phyloP scores from a whole-genome alignment of 257 asterid genomes.

The Nicotiana noctiflora region DNA sequence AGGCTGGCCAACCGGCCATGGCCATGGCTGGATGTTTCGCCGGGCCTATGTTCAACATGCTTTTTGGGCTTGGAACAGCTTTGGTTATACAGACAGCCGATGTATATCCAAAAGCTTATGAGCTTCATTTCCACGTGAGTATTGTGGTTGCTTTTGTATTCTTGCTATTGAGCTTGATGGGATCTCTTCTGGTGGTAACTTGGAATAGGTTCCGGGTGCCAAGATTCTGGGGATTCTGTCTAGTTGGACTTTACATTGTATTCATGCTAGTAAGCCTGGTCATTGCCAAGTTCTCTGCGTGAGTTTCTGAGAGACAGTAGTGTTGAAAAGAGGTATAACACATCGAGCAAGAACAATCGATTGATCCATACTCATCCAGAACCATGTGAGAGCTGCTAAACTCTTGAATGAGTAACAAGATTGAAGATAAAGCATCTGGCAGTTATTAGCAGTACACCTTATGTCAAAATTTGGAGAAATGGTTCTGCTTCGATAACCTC shows the following conservation, averaged over 20 bases:
- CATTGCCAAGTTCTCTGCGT: slow-evolving; percentile 55
- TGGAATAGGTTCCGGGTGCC: slow-evolving; percentile 92
- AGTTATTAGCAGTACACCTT: background rate
- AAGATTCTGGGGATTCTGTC: slow-evolving; percentile 96
- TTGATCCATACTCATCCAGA: background rate
- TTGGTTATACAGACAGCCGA: slow-evolving; percentile 67
- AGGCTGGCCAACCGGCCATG: slow-evolving; percentile 98
- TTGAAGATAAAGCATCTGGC: background rate
- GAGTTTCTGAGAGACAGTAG: slow-evolving; percentile 12
- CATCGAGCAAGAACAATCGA: background rate
- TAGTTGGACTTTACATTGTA: slow-evolving; percentile 64
- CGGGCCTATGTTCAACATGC: slow-evolving; percentile 98
- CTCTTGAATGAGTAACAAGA: background rate
- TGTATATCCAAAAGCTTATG: slow-evolving; percentile 72
- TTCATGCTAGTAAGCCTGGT: slow-evolving; percentile 62
- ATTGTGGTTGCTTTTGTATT: slow-evolving; percentile 85
- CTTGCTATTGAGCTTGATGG: slow-evolving; percentile 91
- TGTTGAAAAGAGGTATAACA: background rate
- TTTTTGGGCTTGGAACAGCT: slow-evolving; percentile 87
- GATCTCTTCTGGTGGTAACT: slow-evolving; percentile 78
- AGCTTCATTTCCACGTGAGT: slow-evolving; percentile 77
- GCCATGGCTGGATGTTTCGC: slow-evolving; percentile 99
- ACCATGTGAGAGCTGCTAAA: background rate
- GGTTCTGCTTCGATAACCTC: background rate
- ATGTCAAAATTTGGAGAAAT: background rate